phyloP scores from a whole-genome alignment of 805 yeast genomes.

The Jamesozyma hellenica region DNA sequence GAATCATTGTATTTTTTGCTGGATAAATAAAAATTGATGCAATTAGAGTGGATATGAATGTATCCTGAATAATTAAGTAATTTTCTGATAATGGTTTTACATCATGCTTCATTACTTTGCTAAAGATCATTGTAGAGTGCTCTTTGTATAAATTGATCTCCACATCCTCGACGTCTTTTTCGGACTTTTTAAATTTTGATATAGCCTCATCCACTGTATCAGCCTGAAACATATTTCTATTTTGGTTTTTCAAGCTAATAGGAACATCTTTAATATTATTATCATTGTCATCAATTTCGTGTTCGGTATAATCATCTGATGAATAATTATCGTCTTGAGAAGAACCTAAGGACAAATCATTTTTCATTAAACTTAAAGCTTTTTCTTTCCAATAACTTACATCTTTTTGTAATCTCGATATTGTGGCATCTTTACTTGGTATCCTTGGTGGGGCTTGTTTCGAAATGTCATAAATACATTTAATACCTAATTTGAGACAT shows the following conservation, averaged over 20 bases:
- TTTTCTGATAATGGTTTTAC: constrained; percentile 28
- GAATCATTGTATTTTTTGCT: constrained; percentile 23
- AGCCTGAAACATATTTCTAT: too few relatives aligned
- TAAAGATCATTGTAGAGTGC: constrained; percentile 24
- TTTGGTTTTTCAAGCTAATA: too few relatives aligned
- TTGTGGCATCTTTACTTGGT: constrained; percentile 29
- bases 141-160: constrained; percentile 20
- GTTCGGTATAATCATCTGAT: neutral
- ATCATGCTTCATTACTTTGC: constrained; percentile 25
- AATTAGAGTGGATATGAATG: constrained; percentile 20
- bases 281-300: neutral
- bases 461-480: constrained; percentile 27
- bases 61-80: constrained; percentile 24
- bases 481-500: constrained; percentile 20
- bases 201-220: constrained; percentile 3
- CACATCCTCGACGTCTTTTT: constrained; percentile 8
- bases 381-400: constrained; percentile 25
- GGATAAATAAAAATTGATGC: constrained; percentile 24
- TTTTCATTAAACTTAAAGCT: constrained; percentile 12
- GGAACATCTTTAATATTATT: neutral
- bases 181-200: neutral
- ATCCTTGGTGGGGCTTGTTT: constrained; percentile 27
- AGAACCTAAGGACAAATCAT: neutral
- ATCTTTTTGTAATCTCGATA: constrained; percentile 25
- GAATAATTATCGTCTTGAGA: neutral